Evolutionary conservation across 2,329 filamentous ascomycete species (phyloP).

Genomic region (Ophiostoma montium): DNA sequence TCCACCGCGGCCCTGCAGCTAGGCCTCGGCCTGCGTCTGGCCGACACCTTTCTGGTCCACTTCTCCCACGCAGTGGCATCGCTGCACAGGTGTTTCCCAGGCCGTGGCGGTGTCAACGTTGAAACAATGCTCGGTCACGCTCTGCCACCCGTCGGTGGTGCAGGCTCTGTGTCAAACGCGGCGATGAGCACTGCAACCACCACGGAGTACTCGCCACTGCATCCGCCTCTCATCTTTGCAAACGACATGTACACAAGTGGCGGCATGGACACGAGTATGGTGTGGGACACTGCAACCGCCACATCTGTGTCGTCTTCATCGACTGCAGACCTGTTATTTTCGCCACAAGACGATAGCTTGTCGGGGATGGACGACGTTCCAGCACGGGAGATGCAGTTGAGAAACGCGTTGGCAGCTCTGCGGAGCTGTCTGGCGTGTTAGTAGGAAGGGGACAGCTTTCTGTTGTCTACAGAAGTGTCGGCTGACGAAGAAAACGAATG

Average conservation of each 20-base stretch:
- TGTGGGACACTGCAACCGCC: background rate
- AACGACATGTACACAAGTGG: background rate
- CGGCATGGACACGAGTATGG: background rate
- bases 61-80: constrained; percentile 12
- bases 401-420: constrained; percentile 5
- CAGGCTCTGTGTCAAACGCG: background rate
- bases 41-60: constrained; percentile 25
- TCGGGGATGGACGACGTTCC: background rate
- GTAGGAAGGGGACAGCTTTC: too few relatives aligned
- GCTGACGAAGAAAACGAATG: too few relatives aligned
- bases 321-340: background rate
- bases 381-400: constrained; percentile 5
- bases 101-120: background rate
- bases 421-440: background rate
- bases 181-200: background rate
- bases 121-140: background rate
- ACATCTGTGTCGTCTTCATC: background rate
- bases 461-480: too few relatives aligned
- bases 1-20: constrained; percentile 27
- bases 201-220: background rate
- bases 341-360: background rate
- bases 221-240: constrained; percentile 5
- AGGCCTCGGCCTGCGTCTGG: constrained; percentile 28
- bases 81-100: background rate
- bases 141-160: background rate